Conservation (phyloP, 176 grass and related monocot genomes). For the Zoysia japonica region DNA sequence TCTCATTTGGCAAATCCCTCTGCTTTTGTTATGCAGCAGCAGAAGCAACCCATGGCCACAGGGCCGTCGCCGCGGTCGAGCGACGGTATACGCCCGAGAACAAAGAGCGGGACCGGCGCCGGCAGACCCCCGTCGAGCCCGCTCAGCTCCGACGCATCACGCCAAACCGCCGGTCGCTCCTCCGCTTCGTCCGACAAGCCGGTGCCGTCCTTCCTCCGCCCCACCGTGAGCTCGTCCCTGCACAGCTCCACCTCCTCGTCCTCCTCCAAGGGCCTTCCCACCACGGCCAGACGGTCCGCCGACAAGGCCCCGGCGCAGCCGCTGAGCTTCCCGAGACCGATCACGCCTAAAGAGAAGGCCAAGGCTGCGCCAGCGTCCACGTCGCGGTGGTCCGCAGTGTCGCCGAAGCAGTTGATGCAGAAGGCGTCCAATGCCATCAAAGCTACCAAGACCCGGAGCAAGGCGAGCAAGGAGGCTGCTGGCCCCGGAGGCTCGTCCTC, state of each 20-base stretch:
- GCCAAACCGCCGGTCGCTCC: background rate
- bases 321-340: background rate
- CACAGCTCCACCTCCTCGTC: slow-evolving; percentile 43
- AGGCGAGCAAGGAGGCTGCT: slow-evolving; percentile 6
- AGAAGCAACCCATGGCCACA: slow-evolving; percentile 49
- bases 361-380: slow-evolving; percentile 27
- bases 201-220: slow-evolving; percentile 55
- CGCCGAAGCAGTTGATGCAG: slow-evolving; percentile 53
- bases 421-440: slow-evolving; percentile 50
- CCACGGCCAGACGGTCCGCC: slow-evolving; percentile 10
- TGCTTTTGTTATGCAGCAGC: slow-evolving; percentile 36
- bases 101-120: slow-evolving; percentile 14
- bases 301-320: slow-evolving; percentile 29
- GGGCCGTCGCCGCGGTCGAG: slow-evolving; percentile 45
- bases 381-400: slow-evolving; percentile 49
- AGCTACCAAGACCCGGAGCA: slow-evolving; percentile 23
- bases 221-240: slow-evolving; percentile 57
- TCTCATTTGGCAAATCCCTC: background rate
- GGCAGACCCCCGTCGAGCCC: slow-evolving; percentile 36
- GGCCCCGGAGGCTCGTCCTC: background rate
- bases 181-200: slow-evolving; percentile 43
- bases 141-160: slow-evolving; percentile 26
- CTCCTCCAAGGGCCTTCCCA: slow-evolving; percentile 6
- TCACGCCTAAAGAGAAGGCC: slow-evolving; percentile 30
- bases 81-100: slow-evolving; percentile 47